Evolutionary conservation across 352 stramenopile genomes (phyloP).

Genomic region (Aphanomyces invadans): DNA sequence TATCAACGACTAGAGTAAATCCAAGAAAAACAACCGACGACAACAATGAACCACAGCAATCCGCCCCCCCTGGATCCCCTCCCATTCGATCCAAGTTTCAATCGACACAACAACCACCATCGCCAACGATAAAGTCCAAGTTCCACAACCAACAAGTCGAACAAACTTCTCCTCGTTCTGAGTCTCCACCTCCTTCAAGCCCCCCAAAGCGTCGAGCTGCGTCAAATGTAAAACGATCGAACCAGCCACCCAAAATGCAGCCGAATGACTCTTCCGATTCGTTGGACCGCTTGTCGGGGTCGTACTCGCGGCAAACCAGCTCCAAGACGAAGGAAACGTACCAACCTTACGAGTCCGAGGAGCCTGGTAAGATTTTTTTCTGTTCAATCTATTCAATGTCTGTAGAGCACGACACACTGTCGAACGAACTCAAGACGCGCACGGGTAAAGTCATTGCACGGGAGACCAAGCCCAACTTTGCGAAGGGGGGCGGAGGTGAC

Average conservation of each 20-base stretch:
- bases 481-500: slow-evolving; percentile 33
- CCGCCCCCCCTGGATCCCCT: not conserved
- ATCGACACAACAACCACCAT: slow-evolving; percentile 9
- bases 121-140: slow-evolving; percentile 22
- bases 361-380: slow-evolving; percentile 14
- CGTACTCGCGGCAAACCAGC: slow-evolving; percentile 1
- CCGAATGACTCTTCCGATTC: slow-evolving; percentile 22
- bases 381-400: slow-evolving; percentile 23
- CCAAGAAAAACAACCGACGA: slow-evolving; percentile 10
- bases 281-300: not conserved
- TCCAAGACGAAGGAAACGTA: slow-evolving; percentile 13
- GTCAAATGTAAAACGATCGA: not conserved
- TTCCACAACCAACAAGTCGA: slow-evolving; percentile 8
- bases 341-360: slow-evolving; percentile 1
- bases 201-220: slow-evolving; percentile 8
- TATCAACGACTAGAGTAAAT: slow-evolving; percentile 18
- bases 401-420: slow-evolving; percentile 71
- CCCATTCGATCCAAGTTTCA: slow-evolving; percentile 17
- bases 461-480: slow-evolving; percentile 16
- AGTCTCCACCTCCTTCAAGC: not conserved
- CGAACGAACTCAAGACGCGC: slow-evolving; percentile 68
- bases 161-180: not conserved
- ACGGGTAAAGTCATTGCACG: slow-evolving; percentile 64
- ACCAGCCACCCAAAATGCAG: slow-evolving; percentile 2
- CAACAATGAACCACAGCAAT: slow-evolving; percentile 8